These are phyloP conservation scores for Adansonia gregorii DNA, from an alignment of 441 rosid species.

Conservation along the genomic window DNA sequence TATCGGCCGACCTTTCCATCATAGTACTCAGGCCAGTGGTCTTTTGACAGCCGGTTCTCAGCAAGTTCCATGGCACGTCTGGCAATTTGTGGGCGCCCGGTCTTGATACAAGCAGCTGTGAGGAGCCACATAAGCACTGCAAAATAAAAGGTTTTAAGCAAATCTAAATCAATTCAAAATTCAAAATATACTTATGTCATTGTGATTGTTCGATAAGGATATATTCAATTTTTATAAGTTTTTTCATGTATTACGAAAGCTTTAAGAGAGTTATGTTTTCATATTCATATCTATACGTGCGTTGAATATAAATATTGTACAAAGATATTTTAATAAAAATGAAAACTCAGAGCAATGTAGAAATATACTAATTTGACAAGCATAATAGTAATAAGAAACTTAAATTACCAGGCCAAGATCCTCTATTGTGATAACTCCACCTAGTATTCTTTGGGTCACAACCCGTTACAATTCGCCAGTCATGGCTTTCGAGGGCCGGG, in stretches of 20 bases:
- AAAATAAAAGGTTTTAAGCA: neutral
- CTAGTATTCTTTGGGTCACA: conserved; percentile 46
- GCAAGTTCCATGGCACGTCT: conserved; percentile 41
- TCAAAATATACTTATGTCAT: too few relatives aligned
- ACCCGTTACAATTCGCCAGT: conserved; percentile 40
- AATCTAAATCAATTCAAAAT: neutral
- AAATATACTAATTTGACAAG: neutral
- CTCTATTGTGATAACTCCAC: conserved; percentile 50
- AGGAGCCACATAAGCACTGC: conserved; percentile 53
- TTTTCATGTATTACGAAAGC: too few relatives aligned
- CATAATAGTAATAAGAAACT: neutral
- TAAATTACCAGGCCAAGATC: conserved; percentile 44
- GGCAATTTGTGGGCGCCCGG: conserved; percentile 46
- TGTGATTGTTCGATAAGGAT: too few relatives aligned
- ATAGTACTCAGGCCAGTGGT: conserved; percentile 50
- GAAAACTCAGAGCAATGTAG: too few relatives aligned
- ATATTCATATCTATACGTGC: too few relatives aligned
- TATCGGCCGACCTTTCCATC: conserved; percentile 44
- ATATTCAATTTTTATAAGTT: too few relatives aligned
- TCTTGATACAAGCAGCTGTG: conserved; percentile 45
- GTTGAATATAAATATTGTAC: too few relatives aligned
- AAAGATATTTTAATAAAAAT: too few relatives aligned
- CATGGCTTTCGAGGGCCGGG: conserved; percentile 45
- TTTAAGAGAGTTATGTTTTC: too few relatives aligned
- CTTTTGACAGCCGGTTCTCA: conserved; percentile 39